Evolutionary conservation across 2,329 filamentous ascomycete genomes (phyloP), one percentile per base, ranked within the genome.

Genomic region (Colletotrichum incanum): DNA sequence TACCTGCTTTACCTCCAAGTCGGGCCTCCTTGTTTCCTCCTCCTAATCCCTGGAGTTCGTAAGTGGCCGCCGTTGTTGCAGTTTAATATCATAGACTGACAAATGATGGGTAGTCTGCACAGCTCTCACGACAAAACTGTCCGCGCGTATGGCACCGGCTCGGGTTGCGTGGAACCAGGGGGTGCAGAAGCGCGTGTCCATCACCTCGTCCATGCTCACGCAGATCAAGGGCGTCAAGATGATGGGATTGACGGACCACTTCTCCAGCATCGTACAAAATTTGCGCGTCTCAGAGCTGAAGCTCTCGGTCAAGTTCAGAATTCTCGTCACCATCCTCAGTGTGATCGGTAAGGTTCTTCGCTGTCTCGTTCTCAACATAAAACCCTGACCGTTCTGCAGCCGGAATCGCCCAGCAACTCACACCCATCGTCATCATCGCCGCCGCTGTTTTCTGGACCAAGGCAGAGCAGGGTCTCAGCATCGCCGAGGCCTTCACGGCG

Each of bases 141-240:
- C 79, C 0, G 71, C 76, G 7, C 76, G 68, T 5, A 78, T 80
- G 74, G 82, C 78, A n/a, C 80, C 75, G 47, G 81, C 78, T n/a
- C 80, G 74, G 1, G 75, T 80, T 2, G 74, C 78, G 20, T 86
- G 84, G 85, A 79, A 82, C 2, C 73, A 76, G 39, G 82, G 82
- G 5, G 80, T 84, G n/a, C 80, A 86, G 71, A 77, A 77, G 54
- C 81, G 85, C 11, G 79, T 86, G 39, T 79, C 80, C 1, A 76
- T 81, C 37, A 84, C 83, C 0, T 80, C 82, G 8, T 78, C 76
- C n/a, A 83, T 84, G 76, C 78, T 86, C 1, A 76, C 75, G 4
- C 78, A 80, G 14, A 85, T 86, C 73, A 86, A 85, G 67, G 80
- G 81, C 2, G 77, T 86, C 66, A 86, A 86, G 59, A 84, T 86